Base-by-base conservation (phyloP, 2,329 filamentous ascomycete genomes). In the Amphichorda felina region DNA sequence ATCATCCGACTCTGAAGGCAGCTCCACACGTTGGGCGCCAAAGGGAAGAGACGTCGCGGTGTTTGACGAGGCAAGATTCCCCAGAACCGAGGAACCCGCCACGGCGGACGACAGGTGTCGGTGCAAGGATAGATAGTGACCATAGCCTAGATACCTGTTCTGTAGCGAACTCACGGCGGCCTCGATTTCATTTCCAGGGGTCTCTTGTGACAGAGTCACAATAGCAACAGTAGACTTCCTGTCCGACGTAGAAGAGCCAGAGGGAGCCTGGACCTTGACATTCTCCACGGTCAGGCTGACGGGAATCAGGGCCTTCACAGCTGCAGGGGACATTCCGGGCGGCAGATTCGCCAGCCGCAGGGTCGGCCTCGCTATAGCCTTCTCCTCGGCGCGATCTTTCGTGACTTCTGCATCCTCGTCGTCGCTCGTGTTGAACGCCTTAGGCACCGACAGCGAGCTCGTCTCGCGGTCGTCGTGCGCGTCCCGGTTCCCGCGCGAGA, bases 131-230 rank as follows among this genome's bases (percentile, higher is more conserved):
- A 95, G 65, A 54, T 88, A 81, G 60, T 81, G 86, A 5, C 88
- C 88, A 52, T 76, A 86, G 13, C 88, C 88, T 13, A 94, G 63
- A 52, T 95, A 94, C 44, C 72, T 76, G 43, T 91, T 87, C 50
- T 93, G 84, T 22, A 94, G 61, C 4, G 72, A 61, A 50, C 78
- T 89, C 35, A 94, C 83, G 1, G 79, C 73, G 4, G 75, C 69
- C 49, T 95, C 87, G 36, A 95, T 88, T 38, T 93, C 84, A 17
- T 79, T 82, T 1, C 81, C 82, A 0, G 86, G 75, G 0, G 86
- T 91, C 43, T 91, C 84, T 39, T 82, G 77, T 2, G 82, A 77
- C 21, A 94, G 60, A 0, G 82, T 87, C 31, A 91, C 81, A 46
- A 94, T 85, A 4, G 86, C 86, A 13, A 83, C 71, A 24, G 75